Evolutionary conservation across 768 basidiomycete species (phyloP).

Genomic region (Calocera cornea): DNA sequence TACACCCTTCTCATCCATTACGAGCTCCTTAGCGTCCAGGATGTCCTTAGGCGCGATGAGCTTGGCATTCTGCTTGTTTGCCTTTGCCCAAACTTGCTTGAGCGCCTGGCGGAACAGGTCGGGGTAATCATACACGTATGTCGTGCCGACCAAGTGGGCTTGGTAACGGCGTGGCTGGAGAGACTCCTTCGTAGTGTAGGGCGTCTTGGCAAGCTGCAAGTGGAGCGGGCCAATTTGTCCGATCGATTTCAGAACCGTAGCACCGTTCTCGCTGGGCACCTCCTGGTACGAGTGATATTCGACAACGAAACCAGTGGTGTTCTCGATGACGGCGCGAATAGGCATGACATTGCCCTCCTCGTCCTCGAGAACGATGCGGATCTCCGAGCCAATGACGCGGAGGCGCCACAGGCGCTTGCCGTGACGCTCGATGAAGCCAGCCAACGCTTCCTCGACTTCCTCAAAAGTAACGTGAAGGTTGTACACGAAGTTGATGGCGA

Average conservation of each 20-base stretch:
- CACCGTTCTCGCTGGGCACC: slow-evolving; percentile 89
- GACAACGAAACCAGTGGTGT: slow-evolving; percentile 96
- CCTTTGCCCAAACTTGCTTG: slow-evolving; percentile 79
- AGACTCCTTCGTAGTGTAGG: slow-evolving; percentile 95
- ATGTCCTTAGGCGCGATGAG: slow-evolving; percentile 62
- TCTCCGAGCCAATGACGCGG: slow-evolving; percentile 95
- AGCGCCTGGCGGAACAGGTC: slow-evolving; percentile 96
- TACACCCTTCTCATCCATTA: slow-evolving; percentile 85
- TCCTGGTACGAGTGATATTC: slow-evolving; percentile 98
- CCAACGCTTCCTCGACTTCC: slow-evolving; percentile 89
- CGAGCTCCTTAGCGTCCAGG: slow-evolving; percentile 76
- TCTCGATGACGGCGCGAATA: slow-evolving; percentile 95
- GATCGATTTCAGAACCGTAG: slow-evolving; percentile 91
- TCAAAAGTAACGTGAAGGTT: slow-evolving; percentile 90
- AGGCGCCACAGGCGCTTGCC: slow-evolving; percentile 97
- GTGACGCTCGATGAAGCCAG: slow-evolving; percentile 98
- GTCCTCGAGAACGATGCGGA: slow-evolving; percentile 89
- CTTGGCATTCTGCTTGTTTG: slow-evolving; percentile 47
- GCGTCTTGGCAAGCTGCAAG: slow-evolving; percentile 82
- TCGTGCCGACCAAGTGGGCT: slow-evolving; percentile 94
- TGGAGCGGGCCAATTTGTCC: slow-evolving; percentile 96
- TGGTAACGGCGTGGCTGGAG: slow-evolving; percentile 98
- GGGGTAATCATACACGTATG: slow-evolving; percentile 98
- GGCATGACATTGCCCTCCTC: slow-evolving; percentile 88
- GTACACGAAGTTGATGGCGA: slow-evolving; percentile 99